A percentile compares a stretch with the other conserved stretches of the same genome.
phyloP scores from a whole-genome alignment of 306 rosid species.

The Mucuna pruriens region DNA sequence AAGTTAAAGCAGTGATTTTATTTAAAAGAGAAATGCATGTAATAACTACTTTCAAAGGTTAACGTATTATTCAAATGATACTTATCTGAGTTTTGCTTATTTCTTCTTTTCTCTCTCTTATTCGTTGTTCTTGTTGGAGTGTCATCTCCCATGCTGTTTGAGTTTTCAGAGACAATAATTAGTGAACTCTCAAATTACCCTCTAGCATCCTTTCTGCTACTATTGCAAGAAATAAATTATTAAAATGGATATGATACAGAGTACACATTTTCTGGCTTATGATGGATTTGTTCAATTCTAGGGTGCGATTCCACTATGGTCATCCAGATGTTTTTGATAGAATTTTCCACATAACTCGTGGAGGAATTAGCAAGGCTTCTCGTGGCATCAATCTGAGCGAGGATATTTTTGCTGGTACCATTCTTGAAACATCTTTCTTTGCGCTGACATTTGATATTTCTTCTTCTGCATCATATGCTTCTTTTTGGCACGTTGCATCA shows the following conservation, averaged over 20 bases:
- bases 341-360: conserved; percentile 97
- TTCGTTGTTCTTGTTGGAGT: background rate
- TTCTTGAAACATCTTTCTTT: conserved; percentile 35
- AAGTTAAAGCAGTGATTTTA: conserved; percentile 32
- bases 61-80: conserved; percentile 7
- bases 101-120: conserved; percentile 13
- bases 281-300: conserved; percentile 46
- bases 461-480: conserved; percentile 18
- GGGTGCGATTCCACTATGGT: conserved; percentile 99
- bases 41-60: conserved; percentile 22
- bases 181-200: background rate
- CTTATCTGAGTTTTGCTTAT: background rate
- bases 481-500: conserved; percentile 12
- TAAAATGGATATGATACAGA: conserved; percentile 20
- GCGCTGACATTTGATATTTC: background rate
- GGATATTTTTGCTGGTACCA: conserved; percentile 95
- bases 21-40: conserved; percentile 11
- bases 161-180: conserved; percentile 27
- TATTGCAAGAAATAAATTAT: conserved; percentile 31
- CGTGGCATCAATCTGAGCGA: conserved; percentile 93
- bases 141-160: conserved; percentile 10
- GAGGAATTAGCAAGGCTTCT: conserved; percentile 99
- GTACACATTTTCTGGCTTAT: conserved; percentile 23
- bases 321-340: conserved; percentile 99
- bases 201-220: conserved; percentile 12